A percentile compares a stretch with the other conserved stretches of the same genome.
These are phyloP conservation scores for Golubevia pallescens DNA, from an alignment of 1,284 basidiomycete species.

Conservation along the genomic window DNA sequence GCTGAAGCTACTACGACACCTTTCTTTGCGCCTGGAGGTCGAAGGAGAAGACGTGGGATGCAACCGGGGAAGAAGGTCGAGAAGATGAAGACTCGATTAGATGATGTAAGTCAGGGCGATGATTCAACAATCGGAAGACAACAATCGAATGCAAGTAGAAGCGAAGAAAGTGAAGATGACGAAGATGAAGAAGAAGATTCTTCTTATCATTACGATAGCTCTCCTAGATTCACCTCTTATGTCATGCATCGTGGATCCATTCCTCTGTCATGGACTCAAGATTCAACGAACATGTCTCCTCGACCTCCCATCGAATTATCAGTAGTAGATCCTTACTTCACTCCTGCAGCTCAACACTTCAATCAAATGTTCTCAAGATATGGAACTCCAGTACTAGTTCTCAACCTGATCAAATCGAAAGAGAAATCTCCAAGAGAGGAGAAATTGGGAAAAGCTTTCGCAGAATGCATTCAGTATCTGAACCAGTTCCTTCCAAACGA, in stretches of 20 bases:
- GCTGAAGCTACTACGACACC: constrained; percentile 83
- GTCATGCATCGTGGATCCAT: constrained; percentile 97
- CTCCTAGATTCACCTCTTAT: constrained; percentile 87
- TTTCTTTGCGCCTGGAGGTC: constrained; percentile 46
- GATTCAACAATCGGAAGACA: no score
- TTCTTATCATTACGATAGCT: no score
- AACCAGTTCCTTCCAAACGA: constrained; percentile 90
- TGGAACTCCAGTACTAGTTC: constrained; percentile 85
- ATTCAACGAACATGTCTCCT: constrained; percentile 85
- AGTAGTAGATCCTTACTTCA: constrained; percentile 96
- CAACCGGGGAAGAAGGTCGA: background rate
- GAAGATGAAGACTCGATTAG: constrained; percentile 6
- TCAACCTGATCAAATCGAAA: constrained; percentile 79
- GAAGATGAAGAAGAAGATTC: constrained; percentile 19
- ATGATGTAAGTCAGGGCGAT: constrained; percentile 11
- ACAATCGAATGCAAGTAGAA: no score
- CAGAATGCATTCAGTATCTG: constrained; percentile 87
- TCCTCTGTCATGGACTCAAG: constrained; percentile 94
- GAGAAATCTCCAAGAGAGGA: constrained; percentile 82
- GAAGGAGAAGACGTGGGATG: background rate
- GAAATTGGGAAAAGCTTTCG: constrained; percentile 90
- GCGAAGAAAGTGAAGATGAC: background rate
- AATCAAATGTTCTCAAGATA: constrained; percentile 89
- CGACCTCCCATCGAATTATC: constrained; percentile 88
- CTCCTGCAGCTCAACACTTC: constrained; percentile 90